Conservation (phyloP, 2,329 filamentous ascomycete genomes). For the Drechslera avenae region DNA sequence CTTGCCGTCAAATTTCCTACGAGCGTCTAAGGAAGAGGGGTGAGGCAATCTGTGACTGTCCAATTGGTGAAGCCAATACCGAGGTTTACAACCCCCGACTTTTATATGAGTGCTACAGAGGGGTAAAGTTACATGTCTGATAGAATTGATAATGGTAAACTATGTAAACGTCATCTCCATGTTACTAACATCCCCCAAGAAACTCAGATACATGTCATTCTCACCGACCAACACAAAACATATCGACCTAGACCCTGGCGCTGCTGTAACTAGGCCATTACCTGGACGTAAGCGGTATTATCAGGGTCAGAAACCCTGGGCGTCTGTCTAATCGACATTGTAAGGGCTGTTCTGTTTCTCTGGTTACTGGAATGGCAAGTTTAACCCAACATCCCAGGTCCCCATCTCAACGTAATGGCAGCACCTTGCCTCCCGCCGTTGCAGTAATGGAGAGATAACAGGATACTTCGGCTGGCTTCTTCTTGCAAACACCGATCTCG, state of each 20-base stretch:
- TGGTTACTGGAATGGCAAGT: too few species aligned
- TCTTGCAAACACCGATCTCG: conserved; percentile 58
- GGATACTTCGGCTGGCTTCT: conserved; percentile 66
- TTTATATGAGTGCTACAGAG: too few species aligned
- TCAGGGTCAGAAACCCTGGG: conserved; percentile 47
- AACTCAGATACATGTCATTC: background rate
- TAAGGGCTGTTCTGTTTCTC: too few species aligned
- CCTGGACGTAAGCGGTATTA: conserved; percentile 56
- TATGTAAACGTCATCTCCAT: too few species aligned
- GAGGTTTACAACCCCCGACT: background rate
- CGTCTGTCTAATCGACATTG: conserved; percentile 40
- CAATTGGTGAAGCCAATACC: too few species aligned
- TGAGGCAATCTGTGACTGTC: too few species aligned
- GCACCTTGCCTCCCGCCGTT: conserved; percentile 46
- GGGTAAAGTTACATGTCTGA: too few species aligned
- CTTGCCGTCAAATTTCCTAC: too few species aligned
- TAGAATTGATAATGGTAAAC: too few species aligned
- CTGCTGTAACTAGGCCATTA: conserved; percentile 61
- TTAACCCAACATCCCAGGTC: conserved; percentile 42
- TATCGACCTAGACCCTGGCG: conserved; percentile 66
- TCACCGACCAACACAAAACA: too few species aligned
- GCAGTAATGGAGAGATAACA: conserved; percentile 50
- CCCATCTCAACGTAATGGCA: conserved; percentile 62
- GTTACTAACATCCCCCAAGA: too few species aligned
- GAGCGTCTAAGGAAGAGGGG: too few species aligned